Base-by-base conservation (phyloP, 257 asterid genomes). In the Anisodus tanguticus region DNA sequence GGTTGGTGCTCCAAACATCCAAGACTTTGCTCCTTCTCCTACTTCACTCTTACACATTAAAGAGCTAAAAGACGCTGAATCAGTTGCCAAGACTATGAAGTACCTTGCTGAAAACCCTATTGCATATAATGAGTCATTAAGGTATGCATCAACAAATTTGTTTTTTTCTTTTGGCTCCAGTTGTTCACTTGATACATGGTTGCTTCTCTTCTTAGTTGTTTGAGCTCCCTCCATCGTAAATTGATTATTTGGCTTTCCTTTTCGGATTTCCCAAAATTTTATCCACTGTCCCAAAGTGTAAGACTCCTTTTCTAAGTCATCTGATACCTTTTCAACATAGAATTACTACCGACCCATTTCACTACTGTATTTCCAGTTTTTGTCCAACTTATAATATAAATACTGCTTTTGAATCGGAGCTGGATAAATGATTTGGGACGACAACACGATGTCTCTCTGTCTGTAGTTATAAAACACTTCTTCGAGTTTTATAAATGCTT, bases 1-100 rank as follows among this genome's bases (percentile, higher is more conserved):
- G 58, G 89, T 97, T 76, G 99, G 99, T 39, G 97, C 99, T 77
- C 98, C 98, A 71, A 97, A 97, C 87, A 95, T 97, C 88, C 90
- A 91, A 90, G 99, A 97, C 60, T 97, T 92, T 88, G 92, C 99
- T 79, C 99, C 99, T 49, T 85, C 91, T 85, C 91, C 93, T 80
- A 85, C 86, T 87, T 92, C 98, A 35, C 0, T 97, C 76, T 86
- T 95, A 85, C 99, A 97, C 86, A 93, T 97, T 84, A 97, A 89
- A 85, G 95, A 93, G 83, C 88, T 90, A 79, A 86, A 70, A 58
- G 99, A 97, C 80, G 91, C 89, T 37, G 97, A 89, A 84, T 68
- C 86, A 58, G 88, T 97, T 84, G 95, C 99, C 90, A 90, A 91
- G 93, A 91, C 74, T 5, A 97, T 95, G 94, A 97, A 92, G 82